Evolutionary conservation across 805 yeast species (phyloP), one percentile per base, ranked within the genome.

Genomic region (Candida succiphila): DNA sequence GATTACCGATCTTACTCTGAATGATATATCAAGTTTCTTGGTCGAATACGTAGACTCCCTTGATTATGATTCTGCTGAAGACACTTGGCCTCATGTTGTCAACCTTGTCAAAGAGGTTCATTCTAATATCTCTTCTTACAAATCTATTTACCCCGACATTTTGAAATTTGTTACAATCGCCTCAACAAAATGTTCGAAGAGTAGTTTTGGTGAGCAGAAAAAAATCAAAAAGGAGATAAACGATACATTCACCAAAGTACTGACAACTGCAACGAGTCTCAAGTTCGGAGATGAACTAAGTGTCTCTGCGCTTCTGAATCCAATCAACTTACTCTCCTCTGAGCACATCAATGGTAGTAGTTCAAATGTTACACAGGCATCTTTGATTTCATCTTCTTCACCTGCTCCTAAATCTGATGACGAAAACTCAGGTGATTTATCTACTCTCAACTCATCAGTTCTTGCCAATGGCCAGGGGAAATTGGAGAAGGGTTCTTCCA

Each of bases 51-150:
- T 79, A 17, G 58, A 58, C 5, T 68, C 87, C 0, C 58, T 88
- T 26, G 94, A 83, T 41, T 69, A 68, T 39, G 94, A 86, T 44
- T 75, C 84, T 0, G 61, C 86, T 31, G 87, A 81, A 38, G 97
- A 89, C 37, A 68, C 87, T 15, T 89, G 87, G 78, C 52, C 54
- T 8, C 70, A 67, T 17, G 59, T 78, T 23, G 58, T 72, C 18
- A 51, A 52, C 2, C 87, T 83, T 42, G 60, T 84, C 42, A 77
- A 67, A 41, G 86, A 77, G 4, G 69, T 75, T 0, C 43, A 65
- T 21, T 52, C 68, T 3, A 71, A 73, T 42, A 54, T 67, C 14
- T 44, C 60, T 5, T 44, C 58, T 4, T 83, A 72, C 50, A 67
- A 65, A 34, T 51, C 52, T 3, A 48, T 80, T 1, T 54, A 76